Base-by-base conservation (phyloP, 179 eudicot species). In the Spergularia azorica region DNA sequence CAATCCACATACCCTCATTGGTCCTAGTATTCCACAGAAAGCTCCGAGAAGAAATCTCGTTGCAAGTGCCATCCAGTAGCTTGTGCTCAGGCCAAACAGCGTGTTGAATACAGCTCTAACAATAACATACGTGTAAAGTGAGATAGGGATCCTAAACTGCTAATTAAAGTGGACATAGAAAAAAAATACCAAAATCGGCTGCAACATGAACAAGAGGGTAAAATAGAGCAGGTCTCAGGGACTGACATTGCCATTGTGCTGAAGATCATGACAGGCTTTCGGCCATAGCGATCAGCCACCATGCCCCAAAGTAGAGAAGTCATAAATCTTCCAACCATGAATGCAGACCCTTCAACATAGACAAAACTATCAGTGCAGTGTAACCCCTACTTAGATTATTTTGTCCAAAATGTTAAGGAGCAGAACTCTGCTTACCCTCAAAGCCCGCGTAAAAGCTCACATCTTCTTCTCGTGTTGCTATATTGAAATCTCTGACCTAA, bases 41-140 rank as follows among this genome's bases (percentile, higher is more conserved):
- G 89, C 87, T 78, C 98, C 98, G 13, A 93, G 89, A 69, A 87
- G 88, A 71, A 93, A 91, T 79, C 98, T 86, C 61, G 88, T 78
- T 16, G 76, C 14, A 71, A 93, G 72, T 52, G 97, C 98, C 97
- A 93, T 91, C 97, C 98, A 91, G 71, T 81, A 91, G 84, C 79
- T 93, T 41, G 85, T 84, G 78, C 97, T 93, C 72, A 93, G 84
- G 54, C 98, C 98, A 82, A 93, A 91, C 20, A 91, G 77, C 20
- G 97, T 88, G 69, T 91, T 93, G 77, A 93, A 89, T 69, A 91
- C 77, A 75, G 88, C 90, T 83, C 98, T 93, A 89, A 17, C 17
- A 73, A 56, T 51, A 80, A 17, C 13, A 58, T 17, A 73, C 14
- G 26, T 9, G 36, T 18, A 77, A 65, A 26, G 36, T 62, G 52